Percentiles rank a stretch among this genome's conserved stretches.
These are phyloP conservation scores for Wolfiporia cocos DNA, from an alignment of 1,284 basidiomycete species.

Conservation along the genomic window DNA sequence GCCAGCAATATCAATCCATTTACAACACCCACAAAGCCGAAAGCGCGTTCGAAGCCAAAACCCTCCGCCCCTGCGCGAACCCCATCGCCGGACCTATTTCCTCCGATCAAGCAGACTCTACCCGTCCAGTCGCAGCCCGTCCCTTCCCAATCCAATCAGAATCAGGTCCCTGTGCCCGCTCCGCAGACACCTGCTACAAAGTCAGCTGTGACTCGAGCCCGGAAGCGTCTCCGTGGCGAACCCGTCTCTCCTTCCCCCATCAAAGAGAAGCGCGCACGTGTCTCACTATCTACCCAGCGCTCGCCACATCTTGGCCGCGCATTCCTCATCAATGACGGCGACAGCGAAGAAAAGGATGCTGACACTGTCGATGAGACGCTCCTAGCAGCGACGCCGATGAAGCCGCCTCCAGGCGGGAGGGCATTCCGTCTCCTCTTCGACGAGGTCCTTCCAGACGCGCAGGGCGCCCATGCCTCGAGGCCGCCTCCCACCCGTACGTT, in stretches of 20 bases:
- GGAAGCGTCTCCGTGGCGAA: conserved; percentile 75
- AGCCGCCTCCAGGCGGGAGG: conserved; percentile 45
- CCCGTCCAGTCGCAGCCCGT: too few relatives aligned
- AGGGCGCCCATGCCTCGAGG: conserved; percentile 10
- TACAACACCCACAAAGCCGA: conserved; percentile 42
- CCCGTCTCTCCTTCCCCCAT: conserved; percentile 74
- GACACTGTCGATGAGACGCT: conserved; percentile 37
- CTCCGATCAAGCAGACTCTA: conserved; percentile 23
- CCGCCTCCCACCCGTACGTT: conserved; percentile 3
- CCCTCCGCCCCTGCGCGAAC: conserved; percentile 21
- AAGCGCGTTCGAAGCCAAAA: conserved; percentile 19
- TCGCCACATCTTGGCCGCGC: conserved; percentile 25
- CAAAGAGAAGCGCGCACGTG: conserved; percentile 63
- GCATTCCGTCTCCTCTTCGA: conserved; percentile 66
- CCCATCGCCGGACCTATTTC: conserved; percentile 34
- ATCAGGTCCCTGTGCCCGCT: conserved; percentile 1
- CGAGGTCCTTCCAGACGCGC: conserved; percentile 29
- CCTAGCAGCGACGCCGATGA: conserved; percentile 65
- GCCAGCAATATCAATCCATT: conserved; percentile 40
- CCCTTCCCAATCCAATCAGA: too few relatives aligned
- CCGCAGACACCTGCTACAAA: conserved; percentile 13
- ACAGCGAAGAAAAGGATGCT: conserved; percentile 26
- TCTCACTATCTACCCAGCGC: conserved; percentile 24
- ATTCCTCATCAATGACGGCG: conserved; percentile 29
- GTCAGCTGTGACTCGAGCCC: conserved; percentile 54